These are phyloP conservation scores for Kwoniella bestiolae DNA, from an alignment of 768 basidiomycete species.

Conservation along the genomic window DNA sequence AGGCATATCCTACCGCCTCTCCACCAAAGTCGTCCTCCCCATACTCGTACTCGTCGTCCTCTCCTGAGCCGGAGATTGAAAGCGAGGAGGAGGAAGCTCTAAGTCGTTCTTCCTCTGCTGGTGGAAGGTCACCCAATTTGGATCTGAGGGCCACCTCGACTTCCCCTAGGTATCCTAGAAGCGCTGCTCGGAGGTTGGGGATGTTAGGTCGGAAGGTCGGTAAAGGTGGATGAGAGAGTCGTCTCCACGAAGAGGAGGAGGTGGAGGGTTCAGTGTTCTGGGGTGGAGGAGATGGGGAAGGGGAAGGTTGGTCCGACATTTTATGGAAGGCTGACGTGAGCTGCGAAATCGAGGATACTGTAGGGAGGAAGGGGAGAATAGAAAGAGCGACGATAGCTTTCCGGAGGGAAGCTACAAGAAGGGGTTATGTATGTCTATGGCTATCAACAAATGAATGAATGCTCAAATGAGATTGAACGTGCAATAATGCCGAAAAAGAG, in stretches of 20 bases:
- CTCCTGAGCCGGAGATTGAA: constrained; percentile 13
- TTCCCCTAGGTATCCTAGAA: constrained; percentile 54
- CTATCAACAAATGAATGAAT: too few species aligned
- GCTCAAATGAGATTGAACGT: background rate
- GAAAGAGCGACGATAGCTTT: too few species aligned
- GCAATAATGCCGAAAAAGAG: too few species aligned
- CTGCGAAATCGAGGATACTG: too few species aligned
- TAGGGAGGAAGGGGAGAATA: too few species aligned
- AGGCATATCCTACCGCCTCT: constrained; percentile 13
- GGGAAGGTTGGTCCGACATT: background rate
- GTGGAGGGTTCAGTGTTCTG: background rate
- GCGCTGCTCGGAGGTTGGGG: constrained; percentile 43
- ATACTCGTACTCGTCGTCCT: constrained; percentile 1
- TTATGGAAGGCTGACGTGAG: too few species aligned
- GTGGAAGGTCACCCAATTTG: constrained; percentile 22
- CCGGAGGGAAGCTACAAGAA: too few species aligned
- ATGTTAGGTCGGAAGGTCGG: constrained; percentile 35
- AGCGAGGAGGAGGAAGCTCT: constrained; percentile 23
- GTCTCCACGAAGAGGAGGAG: constrained; percentile 27
- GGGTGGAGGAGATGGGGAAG: background rate
- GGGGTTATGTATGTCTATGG: too few species aligned
- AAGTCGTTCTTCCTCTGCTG: constrained; percentile 10
- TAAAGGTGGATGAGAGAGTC: constrained; percentile 36
- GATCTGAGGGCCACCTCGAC: constrained; percentile 46
- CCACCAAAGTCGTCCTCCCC: constrained; percentile 14